Evolutionary conservation across 2,329 filamentous ascomycete genomes (phyloP).

Genomic region (Colletotrichum sp.): DNA sequence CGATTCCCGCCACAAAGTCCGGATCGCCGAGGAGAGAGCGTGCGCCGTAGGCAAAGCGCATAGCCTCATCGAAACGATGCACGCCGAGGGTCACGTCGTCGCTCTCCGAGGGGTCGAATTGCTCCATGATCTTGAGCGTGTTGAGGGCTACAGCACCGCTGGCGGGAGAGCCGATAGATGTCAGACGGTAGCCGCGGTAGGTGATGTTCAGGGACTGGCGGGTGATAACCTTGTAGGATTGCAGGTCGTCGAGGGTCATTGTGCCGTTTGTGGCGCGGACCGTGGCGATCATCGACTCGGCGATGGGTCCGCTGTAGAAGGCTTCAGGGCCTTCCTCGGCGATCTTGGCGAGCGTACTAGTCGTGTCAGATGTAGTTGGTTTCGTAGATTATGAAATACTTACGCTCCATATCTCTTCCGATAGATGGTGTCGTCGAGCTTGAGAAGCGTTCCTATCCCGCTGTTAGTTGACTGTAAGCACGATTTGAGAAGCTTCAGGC

Average conservation of each 20-base stretch:
- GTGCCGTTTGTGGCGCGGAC: conserved; percentile 77
- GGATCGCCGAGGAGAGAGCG: conserved; percentile 86
- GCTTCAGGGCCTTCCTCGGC: conserved; percentile 73
- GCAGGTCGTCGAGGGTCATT: conserved; percentile 81
- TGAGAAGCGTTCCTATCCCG: conserved; percentile 62
- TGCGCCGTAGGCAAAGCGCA: conserved; percentile 86
- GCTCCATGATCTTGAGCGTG: conserved; percentile 83
- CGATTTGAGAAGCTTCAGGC: neutral
- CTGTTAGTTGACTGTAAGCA: neutral
- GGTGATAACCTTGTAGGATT: conserved; percentile 71
- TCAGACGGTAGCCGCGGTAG: conserved; percentile 75
- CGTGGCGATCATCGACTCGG: conserved; percentile 74
- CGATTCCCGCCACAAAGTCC: conserved; percentile 68
- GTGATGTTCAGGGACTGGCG: conserved; percentile 68
- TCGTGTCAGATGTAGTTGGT: neutral
- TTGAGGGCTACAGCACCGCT: conserved; percentile 79
- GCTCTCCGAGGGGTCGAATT: conserved; percentile 66
- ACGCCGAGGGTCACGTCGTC: conserved; percentile 68
- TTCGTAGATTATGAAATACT: conserved; percentile 15
- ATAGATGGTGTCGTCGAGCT: conserved; percentile 79
- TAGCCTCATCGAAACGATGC: conserved; percentile 86
- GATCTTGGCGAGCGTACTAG: conserved; percentile 74
- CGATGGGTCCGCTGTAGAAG: conserved; percentile 79
- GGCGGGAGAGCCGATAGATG: conserved; percentile 74
- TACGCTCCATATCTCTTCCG: conserved; percentile 76